Conservation (phyloP, 2,329 filamentous ascomycete species). For the Penicillium sp. region DNA sequence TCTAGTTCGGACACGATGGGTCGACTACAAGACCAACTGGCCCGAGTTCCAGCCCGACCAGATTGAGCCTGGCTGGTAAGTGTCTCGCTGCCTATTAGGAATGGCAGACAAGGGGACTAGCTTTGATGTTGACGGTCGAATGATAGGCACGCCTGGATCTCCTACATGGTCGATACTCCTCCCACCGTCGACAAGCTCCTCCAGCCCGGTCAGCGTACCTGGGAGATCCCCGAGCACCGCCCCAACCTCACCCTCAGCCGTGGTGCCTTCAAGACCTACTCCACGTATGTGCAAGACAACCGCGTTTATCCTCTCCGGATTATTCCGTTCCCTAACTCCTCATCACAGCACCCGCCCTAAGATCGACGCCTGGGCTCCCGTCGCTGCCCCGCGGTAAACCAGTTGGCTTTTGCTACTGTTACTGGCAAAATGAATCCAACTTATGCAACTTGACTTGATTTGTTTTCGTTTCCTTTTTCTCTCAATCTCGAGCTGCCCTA, state of each 20-base stretch:
- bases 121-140: slow-evolving; percentile 8
- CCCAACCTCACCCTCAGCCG: slow-evolving; percentile 75
- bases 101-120: background rate
- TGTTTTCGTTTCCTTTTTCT: slow-evolving; percentile 10
- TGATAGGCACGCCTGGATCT: slow-evolving; percentile 88
- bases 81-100: background rate
- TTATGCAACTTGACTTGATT: slow-evolving; percentile 13
- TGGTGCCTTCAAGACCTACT: slow-evolving; percentile 89
- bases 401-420: slow-evolving; percentile 14
- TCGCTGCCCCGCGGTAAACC: slow-evolving; percentile 40
- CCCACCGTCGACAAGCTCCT: slow-evolving; percentile 75
- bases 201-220: slow-evolving; percentile 66
- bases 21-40: slow-evolving; percentile 75
- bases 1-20: slow-evolving; percentile 90
- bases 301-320: background rate
- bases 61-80: slow-evolving; percentile 85
- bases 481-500: slow-evolving; percentile 6
- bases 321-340: slow-evolving; percentile 9
- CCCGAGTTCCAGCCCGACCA: slow-evolving; percentile 63
- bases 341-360: slow-evolving; percentile 35
- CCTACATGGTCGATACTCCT: slow-evolving; percentile 86
- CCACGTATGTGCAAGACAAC: slow-evolving; percentile 70
- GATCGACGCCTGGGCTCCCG: slow-evolving; percentile 38
- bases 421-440: slow-evolving; percentile 23
- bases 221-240: slow-evolving; percentile 73